Conservation (phyloP, 441 rosid genomes). For the Metrosideros polymorpha region DNA sequence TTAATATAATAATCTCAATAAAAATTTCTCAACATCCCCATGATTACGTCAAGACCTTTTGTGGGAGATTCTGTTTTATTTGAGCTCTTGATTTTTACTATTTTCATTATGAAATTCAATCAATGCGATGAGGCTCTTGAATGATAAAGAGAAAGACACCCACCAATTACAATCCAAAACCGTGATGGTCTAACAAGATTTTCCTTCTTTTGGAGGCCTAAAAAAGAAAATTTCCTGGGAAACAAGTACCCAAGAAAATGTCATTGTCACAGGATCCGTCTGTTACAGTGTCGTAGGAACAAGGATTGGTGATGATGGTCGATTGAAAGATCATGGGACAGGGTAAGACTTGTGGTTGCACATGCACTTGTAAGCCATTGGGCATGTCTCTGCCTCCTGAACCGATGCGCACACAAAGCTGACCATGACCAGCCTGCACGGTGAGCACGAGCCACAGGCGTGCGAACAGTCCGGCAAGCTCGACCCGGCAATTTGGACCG, state of each 20-base stretch:
- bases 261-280: not conserved
- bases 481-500: conserved; percentile 70
- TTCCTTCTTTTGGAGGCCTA: not conserved
- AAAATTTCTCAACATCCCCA: not conserved
- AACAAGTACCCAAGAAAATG: not conserved
- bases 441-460: conserved; percentile 88
- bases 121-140: not conserved
- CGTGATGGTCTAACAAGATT: not conserved
- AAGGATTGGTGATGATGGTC: not conserved
- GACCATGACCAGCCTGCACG: conserved; percentile 79
- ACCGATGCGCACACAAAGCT: conserved; percentile 78
- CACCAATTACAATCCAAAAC: not conserved
- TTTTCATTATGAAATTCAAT: not conserved
- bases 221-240: not conserved
- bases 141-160: not conserved
- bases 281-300: not conserved
- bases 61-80: not conserved
- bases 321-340: conserved; percentile 36
- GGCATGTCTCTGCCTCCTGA: conserved; percentile 84
- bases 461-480: conserved; percentile 86
- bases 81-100: not conserved
- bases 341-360: conserved; percentile 71
- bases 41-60: not conserved
- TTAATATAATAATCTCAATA: not conserved
- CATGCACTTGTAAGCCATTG: conserved; percentile 90